These are phyloP conservation scores for Lyophyllum atratum DNA, from an alignment of 768 basidiomycete species.

Conservation along the genomic window DNA sequence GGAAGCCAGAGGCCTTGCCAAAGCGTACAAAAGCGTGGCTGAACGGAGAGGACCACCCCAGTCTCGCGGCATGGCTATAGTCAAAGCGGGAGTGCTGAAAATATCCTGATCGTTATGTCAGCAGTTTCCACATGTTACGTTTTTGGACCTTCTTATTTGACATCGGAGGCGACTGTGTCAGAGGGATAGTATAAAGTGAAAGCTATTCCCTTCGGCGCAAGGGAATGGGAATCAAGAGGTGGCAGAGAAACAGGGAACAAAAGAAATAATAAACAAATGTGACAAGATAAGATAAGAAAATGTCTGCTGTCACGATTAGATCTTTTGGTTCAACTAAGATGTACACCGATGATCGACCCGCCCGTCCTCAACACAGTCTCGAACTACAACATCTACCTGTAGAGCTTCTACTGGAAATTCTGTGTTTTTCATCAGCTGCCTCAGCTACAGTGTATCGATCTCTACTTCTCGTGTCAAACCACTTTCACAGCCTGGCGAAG, in stretches of 20 bases:
- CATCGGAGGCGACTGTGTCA: not conserved
- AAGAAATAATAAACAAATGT: not conserved
- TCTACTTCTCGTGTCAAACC: slow-evolving; percentile 18
- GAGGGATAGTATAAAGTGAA: not conserved
- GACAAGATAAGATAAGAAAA: not conserved
- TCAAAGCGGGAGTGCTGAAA: not conserved
- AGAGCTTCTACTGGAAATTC: slow-evolving; percentile 17
- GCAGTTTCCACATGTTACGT: not conserved
- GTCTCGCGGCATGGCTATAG: not conserved
- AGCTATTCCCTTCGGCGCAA: not conserved
- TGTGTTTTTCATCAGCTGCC: slow-evolving; percentile 9
- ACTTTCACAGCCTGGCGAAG: slow-evolving; percentile 6
- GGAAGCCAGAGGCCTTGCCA: not conserved
- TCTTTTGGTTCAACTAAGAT: not conserved
- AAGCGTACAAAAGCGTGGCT: not conserved
- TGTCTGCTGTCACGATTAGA: not conserved
- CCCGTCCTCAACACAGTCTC: not conserved
- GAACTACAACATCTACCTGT: slow-evolving; percentile 3
- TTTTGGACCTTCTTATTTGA: not conserved
- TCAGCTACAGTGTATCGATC: slow-evolving; percentile 11
- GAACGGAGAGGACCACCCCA: slow-evolving; percentile 14
- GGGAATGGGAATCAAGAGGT: not conserved
- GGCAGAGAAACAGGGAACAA: not conserved
- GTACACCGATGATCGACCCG: not conserved
- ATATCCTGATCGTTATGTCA: slow-evolving; percentile 1